phyloP scores from a whole-genome alignment of 805 yeast genomes.

The Yarrowia divulgata region DNA sequence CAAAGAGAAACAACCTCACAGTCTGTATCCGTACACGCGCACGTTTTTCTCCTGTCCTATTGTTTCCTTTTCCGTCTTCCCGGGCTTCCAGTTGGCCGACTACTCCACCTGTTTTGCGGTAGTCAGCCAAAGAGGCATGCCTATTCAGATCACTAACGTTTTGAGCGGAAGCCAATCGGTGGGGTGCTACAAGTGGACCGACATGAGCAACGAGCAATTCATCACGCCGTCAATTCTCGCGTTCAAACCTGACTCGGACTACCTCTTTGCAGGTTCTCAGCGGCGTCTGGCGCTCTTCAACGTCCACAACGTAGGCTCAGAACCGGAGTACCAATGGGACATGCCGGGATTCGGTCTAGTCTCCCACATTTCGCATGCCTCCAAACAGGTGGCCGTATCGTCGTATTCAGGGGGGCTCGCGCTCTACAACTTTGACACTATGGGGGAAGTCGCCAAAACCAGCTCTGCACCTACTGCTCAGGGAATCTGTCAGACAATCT shows the following conservation, averaged over 20 bases:
- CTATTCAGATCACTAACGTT: constrained; percentile 43
- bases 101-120: constrained; percentile 40
- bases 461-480: constrained; percentile 35
- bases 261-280: constrained; percentile 26
- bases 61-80: constrained; percentile 40
- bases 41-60: constrained; percentile 41
- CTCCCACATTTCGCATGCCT: not conserved
- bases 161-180: constrained; percentile 17
- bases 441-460: constrained; percentile 8
- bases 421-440: constrained; percentile 7
- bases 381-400: constrained; percentile 25
- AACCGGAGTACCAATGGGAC: constrained; percentile 40
- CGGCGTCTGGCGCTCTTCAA: constrained; percentile 32
- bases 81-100: constrained; percentile 41
- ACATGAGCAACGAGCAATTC: constrained; percentile 23
- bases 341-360: constrained; percentile 16
- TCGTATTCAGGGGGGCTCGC: constrained; percentile 8
- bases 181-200: constrained; percentile 38
- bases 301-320: constrained; percentile 38
- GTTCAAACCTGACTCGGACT: constrained; percentile 24
- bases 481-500: constrained; percentile 44
- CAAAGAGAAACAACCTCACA: constrained; percentile 3
- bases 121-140: constrained; percentile 42
- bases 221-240: constrained; percentile 15
- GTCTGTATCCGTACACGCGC: constrained; percentile 41